Evolutionary conservation across 2,329 filamentous ascomycete species (phyloP), one percentile per base, ranked within the genome.

Genomic region (Nakataea oryzae): DNA sequence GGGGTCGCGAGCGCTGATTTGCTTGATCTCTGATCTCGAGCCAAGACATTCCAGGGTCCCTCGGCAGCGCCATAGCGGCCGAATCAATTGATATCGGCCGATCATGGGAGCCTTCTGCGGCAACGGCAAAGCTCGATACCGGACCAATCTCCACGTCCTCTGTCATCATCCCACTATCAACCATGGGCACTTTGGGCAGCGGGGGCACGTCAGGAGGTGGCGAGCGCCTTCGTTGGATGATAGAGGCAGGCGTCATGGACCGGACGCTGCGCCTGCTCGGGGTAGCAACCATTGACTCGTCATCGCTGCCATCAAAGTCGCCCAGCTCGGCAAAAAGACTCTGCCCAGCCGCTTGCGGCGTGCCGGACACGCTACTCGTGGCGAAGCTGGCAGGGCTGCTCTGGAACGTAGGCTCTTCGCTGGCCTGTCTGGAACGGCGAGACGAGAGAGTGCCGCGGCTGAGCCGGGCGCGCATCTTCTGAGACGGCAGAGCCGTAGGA

Each of bases 291-390:
- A 75, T 78, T 61, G 89, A 87, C 65, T 88, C 87, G 64, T 91
- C 89, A 65, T 91, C 90, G 67, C 89, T 88, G 66, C 86, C 85
- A 64, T 85, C 88, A 56, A 97, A 78, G 66, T 91, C 90, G 61
- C 89, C 91, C 55, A 99, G 82, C 74, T 99, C 95, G 54, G 92
- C 92, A 72, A 95, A 96, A 60, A 99, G 79, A 70, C 89, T 97
- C 77, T 96, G 90, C n/a, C 59, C 59, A 21, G 69, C 75, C 56
- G 74, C 73, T 62, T 81, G 76, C 12, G 83, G 78, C 3, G 81
- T 84, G 57, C 76, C 76, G 62, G 75, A 70, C 58, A 73, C 73
- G 65, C 78, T 81, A 67, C 78, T 81, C 64, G 77, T 79, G 24
- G 74, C 76, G 65, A 81, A 79, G 69, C 83, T 85, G 59, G 80